Evolutionary conservation across 2,329 filamentous ascomycete species (phyloP).

Genomic region (Sarocladium oryzae): DNA sequence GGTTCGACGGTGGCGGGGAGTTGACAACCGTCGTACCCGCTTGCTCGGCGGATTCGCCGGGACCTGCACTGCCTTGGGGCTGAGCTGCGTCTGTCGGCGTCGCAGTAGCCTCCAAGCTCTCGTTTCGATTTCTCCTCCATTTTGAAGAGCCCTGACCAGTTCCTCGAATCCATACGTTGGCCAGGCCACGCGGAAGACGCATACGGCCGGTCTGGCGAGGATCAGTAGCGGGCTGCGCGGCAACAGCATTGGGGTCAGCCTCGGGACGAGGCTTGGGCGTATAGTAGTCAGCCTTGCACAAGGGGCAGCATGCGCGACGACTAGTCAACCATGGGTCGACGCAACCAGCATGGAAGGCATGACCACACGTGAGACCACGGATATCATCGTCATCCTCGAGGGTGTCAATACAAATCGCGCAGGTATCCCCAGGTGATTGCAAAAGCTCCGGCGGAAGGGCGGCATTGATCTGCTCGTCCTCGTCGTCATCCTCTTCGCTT

Average conservation of each 20-base stretch:
- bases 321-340: constrained; percentile 96
- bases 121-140: constrained; percentile 3
- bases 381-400: constrained; percentile 95
- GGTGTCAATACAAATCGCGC: constrained; percentile 91
- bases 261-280: constrained; percentile 77
- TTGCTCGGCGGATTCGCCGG: not conserved
- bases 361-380: constrained; percentile 89
- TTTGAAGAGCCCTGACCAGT: constrained; percentile 19
- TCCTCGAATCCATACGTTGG: constrained; percentile 29
- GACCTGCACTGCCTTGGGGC: not conserved
- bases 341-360: constrained; percentile 94
- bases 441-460: constrained; percentile 77
- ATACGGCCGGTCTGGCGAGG: constrained; percentile 36
- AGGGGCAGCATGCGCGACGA: constrained; percentile 87
- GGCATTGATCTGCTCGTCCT: constrained; percentile 76
- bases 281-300: constrained; percentile 98
- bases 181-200: constrained; percentile 36
- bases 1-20: constrained; percentile 7
- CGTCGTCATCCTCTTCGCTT: constrained; percentile 57
- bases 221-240: constrained; percentile 18
- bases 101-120: not conserved
- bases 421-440: constrained; percentile 79
- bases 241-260: constrained; percentile 13
- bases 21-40: constrained; percentile 5
- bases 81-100: not conserved